Conservation (phyloP, 1,139 yeast genomes). For the Pichia sp. region DNA sequence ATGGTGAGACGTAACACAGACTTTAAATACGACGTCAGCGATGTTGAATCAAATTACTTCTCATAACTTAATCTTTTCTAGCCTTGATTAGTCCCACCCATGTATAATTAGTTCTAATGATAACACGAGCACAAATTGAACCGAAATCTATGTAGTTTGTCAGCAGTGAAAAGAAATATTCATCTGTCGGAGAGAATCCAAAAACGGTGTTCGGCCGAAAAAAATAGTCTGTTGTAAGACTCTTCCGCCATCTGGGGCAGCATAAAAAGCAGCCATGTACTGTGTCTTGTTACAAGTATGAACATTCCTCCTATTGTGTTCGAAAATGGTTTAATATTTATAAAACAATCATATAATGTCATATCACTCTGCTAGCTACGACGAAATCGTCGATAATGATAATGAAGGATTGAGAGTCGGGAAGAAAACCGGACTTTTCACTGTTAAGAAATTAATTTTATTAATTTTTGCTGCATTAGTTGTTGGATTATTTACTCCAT, state of each 20-base stretch:
- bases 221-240: neutral
- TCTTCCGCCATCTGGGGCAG: neutral
- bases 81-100: too few species aligned
- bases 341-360: neutral
- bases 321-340: too few species aligned
- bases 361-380: conserved; percentile 3
- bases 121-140: too few species aligned
- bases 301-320: neutral
- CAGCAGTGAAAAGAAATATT: too few species aligned
- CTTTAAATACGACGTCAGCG: conserved; percentile 45
- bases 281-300: neutral
- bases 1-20: conserved; percentile 70
- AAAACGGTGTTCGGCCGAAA: neutral
- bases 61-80: neutral
- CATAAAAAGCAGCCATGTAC: too few species aligned
- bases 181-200: too few species aligned
- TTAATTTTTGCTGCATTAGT: conserved; percentile 5
- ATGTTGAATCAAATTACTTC: conserved; percentile 9
- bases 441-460: conserved; percentile 5
- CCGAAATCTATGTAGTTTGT: too few species aligned
- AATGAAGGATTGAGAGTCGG: too few species aligned
- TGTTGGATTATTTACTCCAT: conserved; percentile 2
- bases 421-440: neutral
- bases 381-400: conserved; percentile 4
- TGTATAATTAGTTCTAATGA: neutral